Percentiles rank a stretch among this genome's conserved stretches.
These are phyloP conservation scores for Cladosporium velox DNA, from an alignment of 2,329 filamentous ascomycete genomes.

Conservation along the genomic window DNA sequence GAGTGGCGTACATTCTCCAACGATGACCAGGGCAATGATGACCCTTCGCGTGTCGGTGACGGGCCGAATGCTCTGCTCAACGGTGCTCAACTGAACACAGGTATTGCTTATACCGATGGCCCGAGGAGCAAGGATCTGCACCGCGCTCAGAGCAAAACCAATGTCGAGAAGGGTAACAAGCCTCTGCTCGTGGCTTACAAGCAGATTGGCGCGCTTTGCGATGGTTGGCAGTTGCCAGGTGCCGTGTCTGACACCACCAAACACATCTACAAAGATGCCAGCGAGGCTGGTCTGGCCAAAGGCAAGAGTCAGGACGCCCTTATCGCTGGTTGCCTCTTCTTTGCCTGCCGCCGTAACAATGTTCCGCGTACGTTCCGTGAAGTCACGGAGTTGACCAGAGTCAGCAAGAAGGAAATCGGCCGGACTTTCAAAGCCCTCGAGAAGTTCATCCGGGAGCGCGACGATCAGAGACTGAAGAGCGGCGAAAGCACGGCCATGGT, in stretches of 20 bases:
- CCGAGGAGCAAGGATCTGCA: constrained; percentile 73
- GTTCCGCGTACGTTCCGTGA: constrained; percentile 90
- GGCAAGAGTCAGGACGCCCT: constrained; percentile 92
- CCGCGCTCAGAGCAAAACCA: constrained; percentile 79
- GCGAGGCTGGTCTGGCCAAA: constrained; percentile 91
- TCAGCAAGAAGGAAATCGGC: constrained; percentile 96
- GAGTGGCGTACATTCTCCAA: constrained; percentile 99
- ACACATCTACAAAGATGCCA: constrained; percentile 91
- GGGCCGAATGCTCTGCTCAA: constrained; percentile 86
- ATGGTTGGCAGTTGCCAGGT: constrained; percentile 77
- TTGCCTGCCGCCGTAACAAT: constrained; percentile 87
- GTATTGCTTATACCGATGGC: constrained; percentile 78
- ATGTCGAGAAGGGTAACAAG: constrained; percentile 81
- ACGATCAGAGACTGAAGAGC: constrained; percentile 57
- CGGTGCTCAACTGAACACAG: constrained; percentile 84
- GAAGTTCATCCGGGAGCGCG: constrained; percentile 73
- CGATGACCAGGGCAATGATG: constrained; percentile 93
- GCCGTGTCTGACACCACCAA: constrained; percentile 87
- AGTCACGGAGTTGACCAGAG: constrained; percentile 88
- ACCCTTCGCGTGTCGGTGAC: constrained; percentile 97
- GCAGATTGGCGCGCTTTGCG: constrained; percentile 84
- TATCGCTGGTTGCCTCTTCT: constrained; percentile 95
- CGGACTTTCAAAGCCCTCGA: constrained; percentile 92
- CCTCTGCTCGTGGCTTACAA: constrained; percentile 78
- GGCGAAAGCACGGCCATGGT: constrained; percentile 30